phyloP scores from a whole-genome alignment of 73 alveolate species.

The Tetrahymena elliotti region DNA sequence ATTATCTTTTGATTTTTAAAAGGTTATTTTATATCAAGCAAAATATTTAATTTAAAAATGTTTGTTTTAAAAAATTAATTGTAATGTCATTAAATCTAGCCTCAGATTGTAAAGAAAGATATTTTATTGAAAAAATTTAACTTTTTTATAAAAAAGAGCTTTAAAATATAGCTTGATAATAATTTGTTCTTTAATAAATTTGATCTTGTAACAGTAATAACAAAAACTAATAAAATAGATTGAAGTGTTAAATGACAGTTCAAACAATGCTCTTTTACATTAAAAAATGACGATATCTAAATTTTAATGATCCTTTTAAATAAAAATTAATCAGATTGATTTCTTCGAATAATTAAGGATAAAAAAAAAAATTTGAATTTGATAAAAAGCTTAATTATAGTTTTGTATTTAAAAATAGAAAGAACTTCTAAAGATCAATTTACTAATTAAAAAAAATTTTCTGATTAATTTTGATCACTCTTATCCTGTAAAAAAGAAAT shows the following conservation, averaged over 20 bases:
- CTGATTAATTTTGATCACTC: background rate
- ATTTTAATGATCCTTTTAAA: background rate
- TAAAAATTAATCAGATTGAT: background rate
- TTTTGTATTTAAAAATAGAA: background rate
- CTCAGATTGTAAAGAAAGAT: no score
- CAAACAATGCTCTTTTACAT: no score
- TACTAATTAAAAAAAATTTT: background rate
- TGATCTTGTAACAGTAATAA: no score
- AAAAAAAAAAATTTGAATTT: background rate
- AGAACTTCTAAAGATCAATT: background rate
- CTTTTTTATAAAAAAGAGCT: no score
- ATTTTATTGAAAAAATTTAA: no score
- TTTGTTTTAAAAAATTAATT: no score
- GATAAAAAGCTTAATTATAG: background rate
- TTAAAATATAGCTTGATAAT: no score
- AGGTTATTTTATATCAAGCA: background rate
- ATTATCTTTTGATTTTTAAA: background rate
- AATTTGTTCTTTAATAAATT: no score
- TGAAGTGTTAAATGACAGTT: no score
- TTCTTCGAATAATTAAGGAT: background rate
- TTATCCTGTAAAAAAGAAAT: background rate
- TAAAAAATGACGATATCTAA: background rate
- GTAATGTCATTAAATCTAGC: no score
- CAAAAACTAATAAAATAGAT: no score
- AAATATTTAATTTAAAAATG: no score